A percentile compares a stretch with the other conserved stretches of the same genome.
Evolutionary conservation across 768 basidiomycete species (phyloP).

Genomic region (Xerocomus potaroensis): DNA sequence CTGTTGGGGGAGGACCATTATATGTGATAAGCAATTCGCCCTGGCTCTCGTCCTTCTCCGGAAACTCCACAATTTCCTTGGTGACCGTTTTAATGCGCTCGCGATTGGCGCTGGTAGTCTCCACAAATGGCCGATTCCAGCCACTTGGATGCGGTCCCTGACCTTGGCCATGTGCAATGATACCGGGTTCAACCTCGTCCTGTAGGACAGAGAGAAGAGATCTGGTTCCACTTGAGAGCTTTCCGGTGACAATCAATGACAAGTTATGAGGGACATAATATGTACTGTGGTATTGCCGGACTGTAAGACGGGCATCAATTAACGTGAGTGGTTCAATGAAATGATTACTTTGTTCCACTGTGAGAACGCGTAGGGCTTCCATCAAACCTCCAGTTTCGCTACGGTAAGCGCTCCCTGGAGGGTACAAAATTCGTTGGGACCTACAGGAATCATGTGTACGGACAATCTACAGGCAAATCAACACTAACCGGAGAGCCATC

Average conservation of each 20-base stretch:
- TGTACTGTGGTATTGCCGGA: constrained; percentile 80
- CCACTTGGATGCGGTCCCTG: constrained; percentile 65
- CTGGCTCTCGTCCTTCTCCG: constrained; percentile 93
- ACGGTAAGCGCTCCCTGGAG: constrained; percentile 79
- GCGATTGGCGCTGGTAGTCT: constrained; percentile 72
- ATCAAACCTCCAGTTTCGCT: constrained; percentile 97
- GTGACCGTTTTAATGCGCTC: constrained; percentile 48
- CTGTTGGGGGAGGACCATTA: constrained; percentile 70
- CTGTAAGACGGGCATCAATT: constrained; percentile 40
- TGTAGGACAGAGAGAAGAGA: constrained; percentile 82
- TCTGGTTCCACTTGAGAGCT: constrained; percentile 68
- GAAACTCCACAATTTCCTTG: constrained; percentile 80
- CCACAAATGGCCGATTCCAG: constrained; percentile 94
- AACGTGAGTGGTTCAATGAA: constrained; percentile 1
- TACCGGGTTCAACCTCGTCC: constrained; percentile 74
- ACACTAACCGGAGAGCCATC: constrained; percentile 74
- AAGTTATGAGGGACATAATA: constrained; percentile 96
- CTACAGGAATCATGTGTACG: constrained; percentile 36
- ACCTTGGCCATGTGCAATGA: constrained; percentile 71
- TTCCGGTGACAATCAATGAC: constrained; percentile 84
- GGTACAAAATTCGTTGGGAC: constrained; percentile 76
- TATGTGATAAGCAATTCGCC: constrained; percentile 81
- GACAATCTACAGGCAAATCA: background rate
- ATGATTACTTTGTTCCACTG: constrained; percentile 78
- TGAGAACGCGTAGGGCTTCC: constrained; percentile 82